Evolutionary conservation across 176 grass and related monocot genomes (phyloP), one percentile per base, ranked within the genome.

Genomic region (Eragrostis nindensis): DNA sequence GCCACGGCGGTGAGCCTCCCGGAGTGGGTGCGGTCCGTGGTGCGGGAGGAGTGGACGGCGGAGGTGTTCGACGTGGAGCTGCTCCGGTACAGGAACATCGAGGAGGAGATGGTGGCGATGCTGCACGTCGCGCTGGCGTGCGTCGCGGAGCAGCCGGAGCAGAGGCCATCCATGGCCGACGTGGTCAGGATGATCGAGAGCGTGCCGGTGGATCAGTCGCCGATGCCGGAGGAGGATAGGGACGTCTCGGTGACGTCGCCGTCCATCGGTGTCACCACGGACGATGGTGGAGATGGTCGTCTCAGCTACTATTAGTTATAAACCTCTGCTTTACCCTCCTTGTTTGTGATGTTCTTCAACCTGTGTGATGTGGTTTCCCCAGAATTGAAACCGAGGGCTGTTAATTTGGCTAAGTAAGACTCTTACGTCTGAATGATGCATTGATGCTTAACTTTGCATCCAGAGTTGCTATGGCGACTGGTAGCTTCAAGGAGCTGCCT

Each of bases 151-250:
- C 24, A 91, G 71, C 60, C 84, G 4, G 73, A 78, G n/a, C n/a
- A n/a, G n/a, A n/a, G 2, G 63, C 91, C 94, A 0, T 38, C 60
- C 73, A 97, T 97, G 85, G 47, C 8, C 22, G 92, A 90, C 43
- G 92, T 90, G 21, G 85, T 92, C 44, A 89, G 71, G 85, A 94
- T 97, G 91, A 87, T 94, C 55, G 87, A 97, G 85, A 93, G 86
- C 75, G 83, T 94, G 15, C 82, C 81, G 11, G 87, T 87, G 57
- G 92, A 89, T 16, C 76, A 89, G 66, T 90, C 80, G n/a, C 86
- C 88, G 13, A 47, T 76, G 26, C 82, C 86, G 18, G 85, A 91
- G 64, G 89, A 91, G 64, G 85, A 73, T 24, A 41, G 59, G 29
- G 84, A 91, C 5, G n/a, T 83, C 3, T 83, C 84, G 0, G 56